phyloP scores from a whole-genome alignment of 192 early-diverging fungal species.

The Thamnidium elegans region DNA sequence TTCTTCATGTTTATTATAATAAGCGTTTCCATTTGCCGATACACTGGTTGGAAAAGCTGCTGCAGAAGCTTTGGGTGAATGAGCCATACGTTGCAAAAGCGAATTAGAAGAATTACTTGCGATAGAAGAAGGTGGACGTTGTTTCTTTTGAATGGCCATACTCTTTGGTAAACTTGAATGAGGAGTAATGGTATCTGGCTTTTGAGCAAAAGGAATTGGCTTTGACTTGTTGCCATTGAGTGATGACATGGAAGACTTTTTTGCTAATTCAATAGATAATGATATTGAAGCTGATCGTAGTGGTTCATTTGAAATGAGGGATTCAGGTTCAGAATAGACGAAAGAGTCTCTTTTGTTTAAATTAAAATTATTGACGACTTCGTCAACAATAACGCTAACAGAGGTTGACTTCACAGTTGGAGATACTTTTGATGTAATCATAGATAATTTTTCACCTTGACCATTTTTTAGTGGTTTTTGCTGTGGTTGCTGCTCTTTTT shows the following conservation, averaged over 20 bases:
- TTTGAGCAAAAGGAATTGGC: too few species aligned
- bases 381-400: conserved; percentile 6
- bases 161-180: conserved; percentile 5
- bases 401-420: conserved; percentile 12
- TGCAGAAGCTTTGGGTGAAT: conserved; percentile 3
- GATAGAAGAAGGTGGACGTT: neutral
- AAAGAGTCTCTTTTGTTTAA: neutral
- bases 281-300: conserved; percentile 1
- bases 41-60: neutral
- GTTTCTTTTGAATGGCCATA: neutral
- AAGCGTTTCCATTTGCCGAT: neutral
- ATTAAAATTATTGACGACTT: neutral
- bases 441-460: neutral
- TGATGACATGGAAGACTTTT: neutral
- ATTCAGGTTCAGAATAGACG: too few species aligned
- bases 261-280: conserved; percentile 15
- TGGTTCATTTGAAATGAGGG: neutral
- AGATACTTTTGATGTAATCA: conserved; percentile 3
- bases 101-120: neutral
- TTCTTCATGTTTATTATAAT: neutral
- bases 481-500: neutral
- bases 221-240: too few species aligned
- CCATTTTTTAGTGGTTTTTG: neutral
- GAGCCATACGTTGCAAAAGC: neutral
- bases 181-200: neutral